Base-by-base conservation (phyloP, 352 stramenopile genomes). In the Sclerospora graminicola region DNA sequence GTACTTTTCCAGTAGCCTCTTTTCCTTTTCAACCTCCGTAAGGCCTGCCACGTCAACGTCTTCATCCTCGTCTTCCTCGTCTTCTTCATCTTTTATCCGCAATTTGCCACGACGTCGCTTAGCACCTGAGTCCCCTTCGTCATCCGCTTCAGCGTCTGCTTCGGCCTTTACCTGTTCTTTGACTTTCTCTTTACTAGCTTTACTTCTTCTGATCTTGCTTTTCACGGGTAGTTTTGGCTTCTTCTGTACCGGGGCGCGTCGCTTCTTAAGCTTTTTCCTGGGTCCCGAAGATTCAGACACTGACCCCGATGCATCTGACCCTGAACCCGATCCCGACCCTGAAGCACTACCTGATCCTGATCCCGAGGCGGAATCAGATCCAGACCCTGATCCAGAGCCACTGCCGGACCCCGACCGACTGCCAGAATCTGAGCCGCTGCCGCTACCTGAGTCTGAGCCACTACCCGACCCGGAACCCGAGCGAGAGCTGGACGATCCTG, bases 21-120 rank as follows among this genome's bases (percentile, higher is more conserved):
- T 79, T 56, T 92, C 80, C 51, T 92, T 92, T 57, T 92, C 80
- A 13, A 92, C 77, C 48, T 92, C 80, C 1, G 79, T 92, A 2
- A 92, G 61, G 6, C 80, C 80, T 14, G 60, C 60, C 21, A 89
- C 52, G 13, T 85, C 76, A 4, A 64, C 59, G 45, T 82, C 72
- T 20, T 83, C 74, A 1, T 78, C 70, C 0, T 76, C 34, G 10
- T 41, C 64, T 5, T 78, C 64, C 0, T 66, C 68, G 0, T 66
- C 64, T 2, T 71, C 54, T 6, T 77, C 61, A 0, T 68, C 57
- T 38, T 63, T 60, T 4, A 69, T 48, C 8, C 36, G 41, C 27
- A 70, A 61, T 42, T 72, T 78, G 18, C 61, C 57, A 8, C 45
- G 54, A 23, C 66, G 58, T 8, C 48, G 41, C 29, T 39, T 52